Evolutionary conservation across 1,139 yeast species (phyloP), one percentile per base, ranked within the genome.

Genomic region (Ashbya aceris): DNA sequence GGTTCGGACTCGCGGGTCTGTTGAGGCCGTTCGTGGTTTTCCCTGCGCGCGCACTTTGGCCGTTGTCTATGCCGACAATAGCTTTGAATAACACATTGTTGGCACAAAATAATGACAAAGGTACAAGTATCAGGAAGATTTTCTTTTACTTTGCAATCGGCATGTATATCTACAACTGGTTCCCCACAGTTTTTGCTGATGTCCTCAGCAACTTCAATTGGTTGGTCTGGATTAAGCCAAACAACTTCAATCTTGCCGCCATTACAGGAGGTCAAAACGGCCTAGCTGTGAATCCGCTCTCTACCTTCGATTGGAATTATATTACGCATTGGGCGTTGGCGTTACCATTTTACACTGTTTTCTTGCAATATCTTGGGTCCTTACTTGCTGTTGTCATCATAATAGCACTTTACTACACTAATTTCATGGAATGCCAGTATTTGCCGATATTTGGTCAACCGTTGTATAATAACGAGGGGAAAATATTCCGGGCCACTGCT

Each of bases 1-100:
- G 86, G 23, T 72, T 77, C 50, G 81, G 82, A 1, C 68, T 77
- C 52, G 80, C 83, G 32, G 83, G 85, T 45, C 53, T 79, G 17
- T 60, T 76, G 60, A 69, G 83, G 52, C 69, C 69, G 42, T 69
- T 78, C 48, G 70, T 74, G 10, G 69, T 79, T 14, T 77, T 77
- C 53, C 83, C 84, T 14, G 62, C 68, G 13, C 66, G 69, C 42
- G 67, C 77, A 36, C 57, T 77, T 42, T 78, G 83, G 80, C 83
- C 83, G 41, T 66, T 74, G 8, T 56, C 68, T 36, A 56, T 77
- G 49, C 79, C 80, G 17, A 68, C 74, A 4, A 56, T 78, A 23
- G 79, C 83, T n/a, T 61, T 77, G 48, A 74, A 75, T 56, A 64
- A 72, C 48, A 76, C 82, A 4, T 64, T 78, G 40, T 6, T 17